phyloP scores from a whole-genome alignment of 192 early-diverging fungal species.

The Ambispora gerdemannii region DNA sequence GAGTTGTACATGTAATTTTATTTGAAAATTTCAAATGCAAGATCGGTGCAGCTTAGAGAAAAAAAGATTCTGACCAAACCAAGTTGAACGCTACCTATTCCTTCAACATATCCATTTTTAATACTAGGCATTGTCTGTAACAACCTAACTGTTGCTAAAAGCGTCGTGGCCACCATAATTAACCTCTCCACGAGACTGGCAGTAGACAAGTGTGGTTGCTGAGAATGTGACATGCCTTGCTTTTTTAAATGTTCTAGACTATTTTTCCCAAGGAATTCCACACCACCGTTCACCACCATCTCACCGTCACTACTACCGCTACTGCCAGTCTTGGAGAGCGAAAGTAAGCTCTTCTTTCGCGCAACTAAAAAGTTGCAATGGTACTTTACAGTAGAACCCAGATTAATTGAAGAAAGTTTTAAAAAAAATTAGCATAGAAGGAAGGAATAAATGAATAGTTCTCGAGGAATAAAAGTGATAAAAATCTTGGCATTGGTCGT shows the following conservation, averaged over 20 bases:
- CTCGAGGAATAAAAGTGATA: too few relatives aligned
- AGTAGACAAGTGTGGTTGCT: neutral
- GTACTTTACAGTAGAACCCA: slow-evolving; percentile 8
- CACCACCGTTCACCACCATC: neutral
- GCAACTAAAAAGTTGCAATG: slow-evolving; percentile 26
- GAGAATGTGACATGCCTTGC: neutral
- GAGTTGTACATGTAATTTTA: too few relatives aligned
- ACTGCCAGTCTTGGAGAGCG: slow-evolving; percentile 11
- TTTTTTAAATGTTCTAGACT: neutral
- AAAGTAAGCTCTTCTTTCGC: slow-evolving; percentile 24
- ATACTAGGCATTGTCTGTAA: slow-evolving; percentile 4
- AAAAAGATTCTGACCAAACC: neutral
- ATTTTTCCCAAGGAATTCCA: neutral
- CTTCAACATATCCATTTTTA: slow-evolving; percentile 19
- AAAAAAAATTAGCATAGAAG: too few relatives aligned
- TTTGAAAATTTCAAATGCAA: too few relatives aligned
- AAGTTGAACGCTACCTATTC: slow-evolving; percentile 12
- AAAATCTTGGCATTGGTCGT: too few relatives aligned
- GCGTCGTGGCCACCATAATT: neutral
- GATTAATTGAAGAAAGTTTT: neutral
- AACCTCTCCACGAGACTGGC: slow-evolving; percentile 19
- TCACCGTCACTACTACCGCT: slow-evolving; percentile 18
- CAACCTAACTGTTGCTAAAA: slow-evolving; percentile 9
- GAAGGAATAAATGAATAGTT: too few relatives aligned
- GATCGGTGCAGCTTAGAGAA: too few relatives aligned